Base-by-base conservation (phyloP, 1,139 yeast species). In the Zygosaccharomyces sapae region DNA sequence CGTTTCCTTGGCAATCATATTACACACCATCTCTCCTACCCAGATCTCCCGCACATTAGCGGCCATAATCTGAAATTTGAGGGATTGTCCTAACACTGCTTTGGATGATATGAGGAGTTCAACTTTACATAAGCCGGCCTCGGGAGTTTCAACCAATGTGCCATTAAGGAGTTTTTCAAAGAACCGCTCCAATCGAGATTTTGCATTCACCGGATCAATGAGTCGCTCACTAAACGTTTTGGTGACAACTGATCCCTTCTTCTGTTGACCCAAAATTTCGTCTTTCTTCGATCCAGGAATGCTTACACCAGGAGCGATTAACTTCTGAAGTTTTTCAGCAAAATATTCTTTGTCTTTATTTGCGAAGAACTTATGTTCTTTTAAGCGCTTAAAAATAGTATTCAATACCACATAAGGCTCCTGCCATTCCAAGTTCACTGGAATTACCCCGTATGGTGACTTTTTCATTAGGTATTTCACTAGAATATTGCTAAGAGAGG, bases 351-450 rank as follows among this genome's bases (percentile, higher is more conserved):
- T 27, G 12, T 27, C 31, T 27, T 27, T 27, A n/a, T 27, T 27
- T 27, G 31, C 31, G 12, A 27, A 27, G 31, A 27, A 27, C 31
- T n/a, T 27, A 18, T 42, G 44, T 20, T 31, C 29, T 34, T 16
- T 20, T 25, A 42, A 33, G 5, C 44, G 44, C 34, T 33, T 42
- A 33, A 42, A 27, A 33, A 42, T 42, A 2, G 40, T 42, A 33
- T 42, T 41, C 2, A 41, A 38, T 10, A 41, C 44, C 44, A 41
- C 44, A 34, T 41, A 41, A 9, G 44, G 39, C 34, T 34, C 40
- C 19, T 38, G 44, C 44, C 44, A 42, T n/a, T 9, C 18, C n/a
- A 42, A 25, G 22, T 34, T 39, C 33, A 27, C 29, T 18, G 39
- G 40, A 10, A 42, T 38, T 5, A n/a, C 13, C 30, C 35, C 45